phyloP scores from a whole-genome alignment of 108 stramenopile species.

The Epithemia pelagica region DNA sequence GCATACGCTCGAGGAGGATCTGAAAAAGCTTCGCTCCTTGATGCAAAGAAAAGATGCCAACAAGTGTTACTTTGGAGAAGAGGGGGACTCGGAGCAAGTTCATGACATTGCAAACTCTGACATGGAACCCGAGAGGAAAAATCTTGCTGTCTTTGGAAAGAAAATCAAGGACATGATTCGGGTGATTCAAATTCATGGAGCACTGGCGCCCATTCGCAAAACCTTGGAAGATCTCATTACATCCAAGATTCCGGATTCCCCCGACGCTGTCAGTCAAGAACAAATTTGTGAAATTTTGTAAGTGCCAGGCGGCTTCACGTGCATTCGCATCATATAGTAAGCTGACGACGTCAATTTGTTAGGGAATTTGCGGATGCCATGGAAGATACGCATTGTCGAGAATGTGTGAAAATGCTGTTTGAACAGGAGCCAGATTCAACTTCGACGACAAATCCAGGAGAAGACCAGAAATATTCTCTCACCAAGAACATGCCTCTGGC shows the following conservation, averaged over 20 bases:
- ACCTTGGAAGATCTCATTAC: background rate
- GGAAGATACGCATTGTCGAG: background rate
- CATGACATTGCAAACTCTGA: no score
- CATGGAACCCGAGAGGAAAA: background rate
- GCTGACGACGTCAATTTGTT: no score
- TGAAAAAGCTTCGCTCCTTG: background rate
- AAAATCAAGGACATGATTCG: background rate
- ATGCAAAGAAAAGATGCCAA: slow-evolving; percentile 2
- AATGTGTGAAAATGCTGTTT: background rate
- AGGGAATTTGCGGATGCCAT: background rate
- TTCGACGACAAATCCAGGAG: no score
- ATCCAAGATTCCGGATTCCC: background rate
- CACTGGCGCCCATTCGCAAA: slow-evolving; percentile 11
- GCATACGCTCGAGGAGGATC: background rate
- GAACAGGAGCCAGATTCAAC: no score
- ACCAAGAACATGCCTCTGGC: no score
- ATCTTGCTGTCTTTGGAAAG: background rate
- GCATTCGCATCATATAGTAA: background rate
- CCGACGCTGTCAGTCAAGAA: background rate
- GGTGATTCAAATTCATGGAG: slow-evolving; percentile 1
- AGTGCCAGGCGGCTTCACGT: background rate
- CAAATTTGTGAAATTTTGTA: background rate
- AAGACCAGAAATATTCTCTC: no score
- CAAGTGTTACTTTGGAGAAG: background rate
- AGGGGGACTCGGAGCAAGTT: background rate